Evolutionary conservation across 129 eudicot genomes (phyloP), one percentile per base, ranked within the genome.

Genomic region (Mikania micrantha): DNA sequence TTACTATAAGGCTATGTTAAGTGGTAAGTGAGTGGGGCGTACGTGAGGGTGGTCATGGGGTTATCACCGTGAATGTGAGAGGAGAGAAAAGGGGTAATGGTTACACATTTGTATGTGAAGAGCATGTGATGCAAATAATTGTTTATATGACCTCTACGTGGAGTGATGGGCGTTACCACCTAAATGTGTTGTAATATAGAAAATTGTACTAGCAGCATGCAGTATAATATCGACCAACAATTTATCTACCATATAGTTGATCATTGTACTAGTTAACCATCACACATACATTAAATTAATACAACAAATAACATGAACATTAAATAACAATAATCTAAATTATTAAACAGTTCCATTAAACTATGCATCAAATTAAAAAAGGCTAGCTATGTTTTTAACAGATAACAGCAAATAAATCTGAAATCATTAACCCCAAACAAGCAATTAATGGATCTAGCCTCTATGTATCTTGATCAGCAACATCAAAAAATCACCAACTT

Each of bases 371-470:
- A 47, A 19, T 9, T 29, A 66, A 11, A 48, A 66, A 11, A 48
- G 50, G 50, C 8, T 39, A n/a, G 21, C 8, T 39, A n/a, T 12
- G 50, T 12, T 38, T 62, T 63, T 60, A 60, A 60, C 13, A 34
- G 4, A 60, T 42, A 21, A 48, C 28, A 28, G 17, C 12, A 32
- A 9, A 60, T 44, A 22, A 50, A 11, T 34, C 15, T 42, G 39
- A 44, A 8, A 41, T 15, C 7, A 6, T 40, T 64, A 15, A 64
- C 54, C 69, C 12, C n/a, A 42, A 64, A 64, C 69, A 68, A 50
- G 49, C 22, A 69, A 36, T 34, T 65, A 56, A 69, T 56, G n/a
- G n/a, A n/a, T n/a, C n/a, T n/a, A n/a, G n/a, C 66, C 39, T 57
- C 19, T 49, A 36, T 10, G 20, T 32, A 22, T 19, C 67, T 61